phyloP scores from a whole-genome alignment of 192 early-diverging fungal species.

The Coemansia sp. region DNA sequence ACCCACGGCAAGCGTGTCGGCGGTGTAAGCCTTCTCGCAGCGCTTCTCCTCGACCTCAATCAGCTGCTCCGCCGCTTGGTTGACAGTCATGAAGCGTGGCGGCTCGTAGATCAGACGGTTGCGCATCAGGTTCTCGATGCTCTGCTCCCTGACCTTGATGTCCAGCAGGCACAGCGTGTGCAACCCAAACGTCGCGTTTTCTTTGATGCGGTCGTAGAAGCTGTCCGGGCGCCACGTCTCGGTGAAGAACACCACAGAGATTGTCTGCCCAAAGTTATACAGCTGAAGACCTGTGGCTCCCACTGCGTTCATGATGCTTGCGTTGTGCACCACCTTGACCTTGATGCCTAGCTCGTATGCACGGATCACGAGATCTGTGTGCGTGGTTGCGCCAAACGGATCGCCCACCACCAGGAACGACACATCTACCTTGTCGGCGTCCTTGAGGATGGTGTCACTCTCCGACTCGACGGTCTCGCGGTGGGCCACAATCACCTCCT shows the following conservation, averaged over 20 bases:
- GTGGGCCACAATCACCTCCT: conserved; percentile 84
- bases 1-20: conserved; percentile 84
- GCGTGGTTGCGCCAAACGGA: conserved; percentile 96
- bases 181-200: conserved; percentile 79
- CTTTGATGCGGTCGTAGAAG: conserved; percentile 91
- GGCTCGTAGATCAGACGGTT: conserved; percentile 94
- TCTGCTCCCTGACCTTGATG: conserved; percentile 99
- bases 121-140: conserved; percentile 91
- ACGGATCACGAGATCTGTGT: conserved; percentile 93
- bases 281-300: conserved; percentile 94
- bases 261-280: conserved; percentile 98
- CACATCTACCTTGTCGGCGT: conserved; percentile 87
- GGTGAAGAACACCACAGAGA: conserved; percentile 98
- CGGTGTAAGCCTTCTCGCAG: conserved; percentile 69
- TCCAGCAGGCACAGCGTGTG: conserved; percentile 96
- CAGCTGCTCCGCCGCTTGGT: conserved; percentile 89
- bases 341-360: conserved; percentile 83
- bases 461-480: conserved; percentile 96
- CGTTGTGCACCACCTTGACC: conserved; percentile 94
- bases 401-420: conserved; percentile 97
- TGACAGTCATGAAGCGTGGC: conserved; percentile 96
- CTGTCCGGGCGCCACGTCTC: conserved; percentile 96
- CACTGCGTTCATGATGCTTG: conserved; percentile 99
- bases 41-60: conserved; percentile 88
- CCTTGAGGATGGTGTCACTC: conserved; percentile 82